Evolutionary conservation across 2,329 filamentous ascomycete species (phyloP), one percentile per base, ranked within the genome.

Genomic region (Botryotinia narcissicola): DNA sequence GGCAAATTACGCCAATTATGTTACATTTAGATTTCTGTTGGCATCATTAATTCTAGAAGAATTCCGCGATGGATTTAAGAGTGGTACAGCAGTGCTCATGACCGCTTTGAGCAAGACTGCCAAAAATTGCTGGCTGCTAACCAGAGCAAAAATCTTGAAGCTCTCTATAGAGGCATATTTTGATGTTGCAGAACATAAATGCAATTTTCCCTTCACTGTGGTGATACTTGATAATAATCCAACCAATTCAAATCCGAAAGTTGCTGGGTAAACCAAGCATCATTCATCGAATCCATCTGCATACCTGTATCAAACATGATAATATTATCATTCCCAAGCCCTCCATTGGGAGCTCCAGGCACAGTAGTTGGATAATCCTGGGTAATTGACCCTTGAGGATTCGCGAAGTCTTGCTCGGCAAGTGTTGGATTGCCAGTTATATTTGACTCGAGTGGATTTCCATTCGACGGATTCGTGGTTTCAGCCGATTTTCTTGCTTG

Each of bases 221-320:
- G 66, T 10, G 66, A n/a, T 22, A n/a, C n/a, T 57, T 72, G 61
- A n/a, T 51, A 54, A 57, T 66, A 72, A 32, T 73, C 63, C 29
- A 73, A 29, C 71, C 71, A 73, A 25, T 59, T 73, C 40, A 73
- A 32, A 29, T 70, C 63, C 22, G 64, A 68, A 10, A 69, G 51
- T 48, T 73, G 71, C 40, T 73, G 62, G 1, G 71, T 69, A 32
- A 73, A 73, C 71, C 71, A 73, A 32, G 71, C 51, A 48, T 73
- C 63, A 46, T 69, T 48, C 29, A 73, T 57, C 18, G 71, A 69
- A 61, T 73, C 71, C 42, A 70, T 69, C 18, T 63, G 66, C 66
- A 68, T 68, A n/a, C 35, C 25, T 42, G 29, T 68, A 32, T 68
- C 54, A 61, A 73, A 68, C 54, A 69, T 70, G 40, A 54, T 32